Base-by-base conservation (phyloP, 1,284 basidiomycete species). In the Coniferiporia sulphurascens region DNA sequence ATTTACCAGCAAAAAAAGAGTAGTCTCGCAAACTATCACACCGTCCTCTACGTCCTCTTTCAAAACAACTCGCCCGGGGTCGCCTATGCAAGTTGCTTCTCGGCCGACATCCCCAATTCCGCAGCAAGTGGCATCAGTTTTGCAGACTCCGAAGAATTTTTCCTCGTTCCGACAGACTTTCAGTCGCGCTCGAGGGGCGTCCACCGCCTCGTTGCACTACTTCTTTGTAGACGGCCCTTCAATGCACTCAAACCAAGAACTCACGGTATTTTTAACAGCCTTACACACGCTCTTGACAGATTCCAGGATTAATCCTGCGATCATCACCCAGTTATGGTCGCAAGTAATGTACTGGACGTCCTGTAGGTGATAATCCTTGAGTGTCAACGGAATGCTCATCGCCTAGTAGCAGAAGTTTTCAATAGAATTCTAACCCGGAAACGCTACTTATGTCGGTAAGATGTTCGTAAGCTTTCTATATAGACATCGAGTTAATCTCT, bases 311-410 rank as follows among this genome's bases (percentile, higher is more conserved):
- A 98, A 98, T 69, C 95, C 96, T 9, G 88, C 84, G 1, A 79
- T 98, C 49, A 88, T 89, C 61, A 86, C 91, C 13, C 96, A 99
- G 71, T 81, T 94, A 48, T 95, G 95, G 83, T 96, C 94, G 0
- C 96, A 99, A 74, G 86, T 97, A 17, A 87, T 95, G 76, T 96
- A 93, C 69, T 96, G 93, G 93, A 87, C 87, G 51, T 83, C 87
- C 27, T 89, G 89, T 90, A 71, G 71, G 86, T 67, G 48, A 52
- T 41, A 15, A n/a, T 44, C 32, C n/a, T 34, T 8, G 6, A 3
- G 60, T 55, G 56, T 55, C 44, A 55, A 45, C 9, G 49, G 38
- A 49, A 35, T 8, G 69, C 54, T 70, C 66, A 62, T 70, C 69
- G 68, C 70, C 78, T 58, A 76, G 15, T 65, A 91, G 88, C 92